These are phyloP conservation scores for Triticum monococcum DNA, from an alignment of 176 grass and related monocot species.

Conservation along the genomic window DNA sequence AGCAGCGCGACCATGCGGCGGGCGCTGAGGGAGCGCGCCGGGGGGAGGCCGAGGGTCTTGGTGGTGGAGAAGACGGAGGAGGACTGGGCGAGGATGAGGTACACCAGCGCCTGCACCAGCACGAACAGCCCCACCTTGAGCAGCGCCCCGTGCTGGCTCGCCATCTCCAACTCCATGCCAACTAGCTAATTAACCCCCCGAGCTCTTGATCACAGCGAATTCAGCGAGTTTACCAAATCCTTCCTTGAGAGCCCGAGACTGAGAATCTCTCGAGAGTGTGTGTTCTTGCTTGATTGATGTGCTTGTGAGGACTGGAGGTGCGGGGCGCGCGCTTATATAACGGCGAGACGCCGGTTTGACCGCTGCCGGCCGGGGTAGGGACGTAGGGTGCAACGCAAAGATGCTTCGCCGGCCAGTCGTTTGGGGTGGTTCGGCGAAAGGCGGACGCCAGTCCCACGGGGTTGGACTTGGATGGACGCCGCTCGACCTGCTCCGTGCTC, in stretches of 20 bases:
- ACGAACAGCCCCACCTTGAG: conserved; percentile 59
- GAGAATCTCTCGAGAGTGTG: background rate
- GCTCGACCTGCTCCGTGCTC: background rate
- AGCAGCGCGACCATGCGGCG: conserved; percentile 53
- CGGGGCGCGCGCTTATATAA: conserved; percentile 10
- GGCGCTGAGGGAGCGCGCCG: conserved; percentile 27
- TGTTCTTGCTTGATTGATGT: background rate
- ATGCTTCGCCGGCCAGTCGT: background rate
- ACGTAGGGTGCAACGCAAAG: background rate
- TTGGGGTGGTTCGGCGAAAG: background rate
- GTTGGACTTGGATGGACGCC: background rate
- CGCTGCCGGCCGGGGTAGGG: background rate
- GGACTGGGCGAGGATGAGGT: conserved; percentile 69
- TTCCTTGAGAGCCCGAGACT: background rate
- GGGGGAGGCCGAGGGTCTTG: conserved; percentile 31
- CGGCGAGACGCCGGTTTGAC: conserved; percentile 28
- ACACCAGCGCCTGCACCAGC: conserved; percentile 72
- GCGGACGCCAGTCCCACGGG: background rate
- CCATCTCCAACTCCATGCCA: background rate
- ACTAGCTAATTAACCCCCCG: too few species aligned
- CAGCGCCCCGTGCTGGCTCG: conserved; percentile 31
- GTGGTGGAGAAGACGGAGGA: conserved; percentile 59
- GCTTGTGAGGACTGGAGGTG: background rate
- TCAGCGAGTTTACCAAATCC: background rate
- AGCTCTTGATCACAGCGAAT: background rate